Evolutionary conservation across 257 asterid species (phyloP).

Genomic region (Eustoma russellianum): DNA sequence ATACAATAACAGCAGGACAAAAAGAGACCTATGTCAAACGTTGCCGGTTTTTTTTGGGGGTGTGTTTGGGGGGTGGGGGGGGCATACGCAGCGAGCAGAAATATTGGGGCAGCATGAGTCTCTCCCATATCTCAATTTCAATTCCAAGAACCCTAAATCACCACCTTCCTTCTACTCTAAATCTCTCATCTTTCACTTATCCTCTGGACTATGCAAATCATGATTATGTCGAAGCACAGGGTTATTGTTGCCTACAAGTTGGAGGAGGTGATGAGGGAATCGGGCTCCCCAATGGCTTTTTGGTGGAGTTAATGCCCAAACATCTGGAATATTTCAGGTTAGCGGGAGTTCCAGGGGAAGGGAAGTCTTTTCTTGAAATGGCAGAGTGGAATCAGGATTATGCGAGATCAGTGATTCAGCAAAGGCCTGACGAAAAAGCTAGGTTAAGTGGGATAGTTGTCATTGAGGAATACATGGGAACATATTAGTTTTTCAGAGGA

Average conservation of each 20-base stretch:
- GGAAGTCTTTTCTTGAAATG: constrained; percentile 48
- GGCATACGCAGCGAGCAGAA: no score
- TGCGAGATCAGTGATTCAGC: constrained; percentile 55
- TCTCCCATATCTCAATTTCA: no score
- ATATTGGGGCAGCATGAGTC: no score
- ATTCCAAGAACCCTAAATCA: no score
- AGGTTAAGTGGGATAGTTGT: constrained; percentile 47
- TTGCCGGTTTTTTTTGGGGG: no score
- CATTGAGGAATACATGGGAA: no score
- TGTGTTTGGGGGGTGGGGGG: no score
- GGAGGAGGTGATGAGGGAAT: constrained; percentile 76
- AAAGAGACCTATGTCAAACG: no score
- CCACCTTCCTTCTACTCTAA: no score
- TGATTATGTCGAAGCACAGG: constrained; percentile 64
- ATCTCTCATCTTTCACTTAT: no score
- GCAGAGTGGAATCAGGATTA: constrained; percentile 46
- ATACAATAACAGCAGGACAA: no score
- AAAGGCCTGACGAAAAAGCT: constrained; percentile 62
- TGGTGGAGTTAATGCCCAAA: constrained; percentile 56
- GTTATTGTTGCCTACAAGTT: constrained; percentile 55
- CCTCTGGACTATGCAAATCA: constrained; percentile 59
- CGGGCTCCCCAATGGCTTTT: constrained; percentile 75
- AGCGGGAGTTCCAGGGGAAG: constrained; percentile 58
- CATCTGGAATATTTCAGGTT: constrained; percentile 58
- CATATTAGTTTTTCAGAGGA: no score